Percentiles rank a stretch among this genome's conserved stretches.
Conservation (phyloP, 768 basidiomycete genomes). For the Tulasnella sp. region DNA sequence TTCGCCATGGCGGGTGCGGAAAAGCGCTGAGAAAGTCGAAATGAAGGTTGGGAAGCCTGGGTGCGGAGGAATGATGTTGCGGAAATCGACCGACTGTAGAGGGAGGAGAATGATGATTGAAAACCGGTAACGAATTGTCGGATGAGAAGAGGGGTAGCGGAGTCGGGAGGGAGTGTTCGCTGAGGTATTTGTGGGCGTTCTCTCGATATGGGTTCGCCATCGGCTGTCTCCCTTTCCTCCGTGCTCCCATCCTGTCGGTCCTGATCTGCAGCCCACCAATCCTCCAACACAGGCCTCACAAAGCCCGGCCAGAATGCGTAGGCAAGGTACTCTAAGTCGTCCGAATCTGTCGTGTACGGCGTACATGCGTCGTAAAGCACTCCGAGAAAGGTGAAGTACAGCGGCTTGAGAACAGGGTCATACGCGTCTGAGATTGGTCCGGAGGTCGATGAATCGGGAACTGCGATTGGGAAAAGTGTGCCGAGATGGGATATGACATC, state of each 20-base stretch:
- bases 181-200: not conserved
- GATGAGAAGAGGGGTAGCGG: slow-evolving; percentile 13
- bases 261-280: slow-evolving; percentile 26
- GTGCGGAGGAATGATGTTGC: not conserved
- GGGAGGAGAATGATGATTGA: not conserved
- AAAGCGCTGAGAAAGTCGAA: slow-evolving; percentile 13
- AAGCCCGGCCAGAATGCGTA: slow-evolving; percentile 78
- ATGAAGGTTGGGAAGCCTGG: not conserved
- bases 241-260: not conserved
- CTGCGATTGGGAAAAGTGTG: not conserved
- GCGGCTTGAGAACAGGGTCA: slow-evolving; percentile 37
- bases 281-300: slow-evolving; percentile 56
- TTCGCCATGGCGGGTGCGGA: slow-evolving; percentile 28
- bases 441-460: slow-evolving; percentile 27
- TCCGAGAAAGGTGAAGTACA: slow-evolving; percentile 58
- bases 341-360: slow-evolving; percentile 55
- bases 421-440: slow-evolving; percentile 34
- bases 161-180: not conserved
- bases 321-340: slow-evolving; percentile 67
- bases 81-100: slow-evolving; percentile 8
- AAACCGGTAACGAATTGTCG: not conserved
- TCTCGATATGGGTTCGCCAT: not conserved
- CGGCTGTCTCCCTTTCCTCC: not conserved
- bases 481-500: slow-evolving; percentile 23
- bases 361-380: slow-evolving; percentile 54